Percentiles rank a stretch among this genome's conserved stretches.
phyloP scores from a whole-genome alignment of 1,284 basidiomycete genomes.

The Bjerkandera adusta region DNA sequence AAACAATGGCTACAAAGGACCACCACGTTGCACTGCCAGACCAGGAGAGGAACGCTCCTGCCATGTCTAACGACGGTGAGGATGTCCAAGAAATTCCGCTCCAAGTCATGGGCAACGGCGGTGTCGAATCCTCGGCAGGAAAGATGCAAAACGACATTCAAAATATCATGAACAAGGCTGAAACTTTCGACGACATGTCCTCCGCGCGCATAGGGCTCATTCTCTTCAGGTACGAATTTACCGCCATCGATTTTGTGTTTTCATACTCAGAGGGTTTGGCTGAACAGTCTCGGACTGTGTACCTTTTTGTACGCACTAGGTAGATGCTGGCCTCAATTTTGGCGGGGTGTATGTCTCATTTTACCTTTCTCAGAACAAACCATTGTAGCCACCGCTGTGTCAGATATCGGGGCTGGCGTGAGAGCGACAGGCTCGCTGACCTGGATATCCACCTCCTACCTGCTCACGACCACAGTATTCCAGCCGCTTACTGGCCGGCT shows the following conservation, averaged over 20 bases:
- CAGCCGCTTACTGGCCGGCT: constrained; percentile 32
- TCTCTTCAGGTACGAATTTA: constrained; percentile 17
- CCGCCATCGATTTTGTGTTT: no score
- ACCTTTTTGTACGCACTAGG: constrained; percentile 34
- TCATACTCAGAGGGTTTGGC: no score
- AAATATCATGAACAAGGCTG: constrained; percentile 4
- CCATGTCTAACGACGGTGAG: no score
- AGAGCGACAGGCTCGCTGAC: constrained; percentile 30
- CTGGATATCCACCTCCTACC: constrained; percentile 34
- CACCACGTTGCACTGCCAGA: no score
- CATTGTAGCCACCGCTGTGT: constrained; percentile 32
- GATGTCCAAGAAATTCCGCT: no score
- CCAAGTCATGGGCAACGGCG: no score
- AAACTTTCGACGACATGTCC: constrained; percentile 24
- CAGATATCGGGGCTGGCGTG: constrained; percentile 29
- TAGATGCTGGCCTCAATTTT: constrained; percentile 10
- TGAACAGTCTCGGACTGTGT: constrained; percentile 27
- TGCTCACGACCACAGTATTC: constrained; percentile 31
- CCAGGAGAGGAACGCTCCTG: no score
- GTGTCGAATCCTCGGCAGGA: no score
- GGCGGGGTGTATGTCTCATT: not conserved
- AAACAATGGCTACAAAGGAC: no score
- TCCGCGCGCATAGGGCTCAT: constrained; percentile 16
- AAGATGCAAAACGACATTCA: constrained; percentile 1
- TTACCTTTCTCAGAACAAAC: constrained; percentile 26